phyloP scores from a whole-genome alignment of 306 rosid species.

The Fragaria vesca region DNA sequence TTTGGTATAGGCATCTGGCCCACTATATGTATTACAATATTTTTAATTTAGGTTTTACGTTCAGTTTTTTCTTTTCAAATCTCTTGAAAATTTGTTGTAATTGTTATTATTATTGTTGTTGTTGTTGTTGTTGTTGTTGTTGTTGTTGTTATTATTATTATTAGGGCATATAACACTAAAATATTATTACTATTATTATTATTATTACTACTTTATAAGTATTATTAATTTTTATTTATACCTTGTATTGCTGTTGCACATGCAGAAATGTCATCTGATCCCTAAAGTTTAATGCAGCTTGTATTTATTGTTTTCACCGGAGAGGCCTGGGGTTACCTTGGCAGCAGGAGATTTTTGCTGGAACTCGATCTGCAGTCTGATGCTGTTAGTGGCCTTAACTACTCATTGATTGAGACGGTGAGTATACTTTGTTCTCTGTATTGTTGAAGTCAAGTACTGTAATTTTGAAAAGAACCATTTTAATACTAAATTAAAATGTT shows the following conservation, averaged over 20 bases:
- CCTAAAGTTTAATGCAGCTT: conserved; percentile 66
- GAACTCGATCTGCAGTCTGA: conserved; percentile 88
- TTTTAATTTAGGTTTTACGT: neutral
- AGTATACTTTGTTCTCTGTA: conserved; percentile 45
- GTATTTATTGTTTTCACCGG: conserved; percentile 85
- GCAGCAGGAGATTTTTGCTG: conserved; percentile 83
- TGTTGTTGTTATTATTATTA: no score
- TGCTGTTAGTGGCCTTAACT: conserved; percentile 75
- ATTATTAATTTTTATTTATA: neutral
- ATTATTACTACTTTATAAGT: neutral
- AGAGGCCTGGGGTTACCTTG: conserved; percentile 96
- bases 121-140: neutral
- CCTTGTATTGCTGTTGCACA: neutral
- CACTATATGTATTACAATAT: neutral
- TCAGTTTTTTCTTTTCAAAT: no score
- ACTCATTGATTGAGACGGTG: conserved; percentile 71
- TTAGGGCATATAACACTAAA: no score
- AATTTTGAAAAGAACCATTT: neutral
- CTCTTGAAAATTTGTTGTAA: no score
- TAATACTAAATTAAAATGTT: neutral
- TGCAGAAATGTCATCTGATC: neutral
- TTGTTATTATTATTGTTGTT: neutral
- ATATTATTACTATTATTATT: neutral
- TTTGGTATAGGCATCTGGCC: neutral
- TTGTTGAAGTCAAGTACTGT: conserved; percentile 14